Evolutionary conservation across 2,329 filamentous ascomycete genomes (phyloP).

Genomic region (Cordyceps farinosa): DNA sequence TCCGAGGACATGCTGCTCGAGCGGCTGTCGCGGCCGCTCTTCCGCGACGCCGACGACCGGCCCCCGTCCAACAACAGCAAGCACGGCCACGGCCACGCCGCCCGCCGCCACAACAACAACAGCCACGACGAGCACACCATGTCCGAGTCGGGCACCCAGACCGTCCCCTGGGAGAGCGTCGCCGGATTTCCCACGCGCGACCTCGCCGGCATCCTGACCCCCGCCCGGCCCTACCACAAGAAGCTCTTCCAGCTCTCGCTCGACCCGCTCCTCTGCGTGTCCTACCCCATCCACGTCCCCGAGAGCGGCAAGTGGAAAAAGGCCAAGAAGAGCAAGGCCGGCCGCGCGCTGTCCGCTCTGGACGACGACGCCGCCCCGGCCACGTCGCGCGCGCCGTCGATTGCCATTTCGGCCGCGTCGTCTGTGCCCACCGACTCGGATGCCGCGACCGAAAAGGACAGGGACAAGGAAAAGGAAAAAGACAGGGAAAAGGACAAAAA

Average conservation of each 20-base stretch:
- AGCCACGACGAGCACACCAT: conserved; percentile 53
- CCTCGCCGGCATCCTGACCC: conserved; percentile 75
- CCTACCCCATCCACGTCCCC: conserved; percentile 78
- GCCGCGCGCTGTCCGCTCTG: conserved; percentile 20
- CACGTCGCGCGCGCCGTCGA: conserved; percentile 26
- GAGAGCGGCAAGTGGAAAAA: conserved; percentile 76
- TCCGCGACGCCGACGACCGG: conserved; percentile 31
- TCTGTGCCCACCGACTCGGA: conserved; percentile 27
- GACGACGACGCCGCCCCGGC: conserved; percentile 28
- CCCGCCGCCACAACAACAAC: not conserved
- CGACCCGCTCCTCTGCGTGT: conserved; percentile 75
- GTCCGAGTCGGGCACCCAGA: conserved; percentile 52
- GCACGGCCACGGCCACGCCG: conserved; percentile 34
- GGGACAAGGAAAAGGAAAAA: conserved; percentile 25
- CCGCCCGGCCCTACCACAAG: conserved; percentile 73
- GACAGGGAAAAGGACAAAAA: conserved; percentile 32
- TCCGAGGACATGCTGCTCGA: conserved; percentile 52
- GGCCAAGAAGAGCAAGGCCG: conserved; percentile 42
- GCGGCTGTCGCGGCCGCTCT: conserved; percentile 39
- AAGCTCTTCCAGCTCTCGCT: conserved; percentile 76
- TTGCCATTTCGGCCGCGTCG: conserved; percentile 20
- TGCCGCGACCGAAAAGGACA: conserved; percentile 24
- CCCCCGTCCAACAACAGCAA: conserved; percentile 43
- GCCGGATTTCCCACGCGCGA: conserved; percentile 72
- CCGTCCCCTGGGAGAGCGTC: conserved; percentile 68